Percentiles rank a stretch among this genome's conserved stretches.
Evolutionary conservation across 2,329 filamentous ascomycete species (phyloP).

Genomic region (Aspergillus fructus): DNA sequence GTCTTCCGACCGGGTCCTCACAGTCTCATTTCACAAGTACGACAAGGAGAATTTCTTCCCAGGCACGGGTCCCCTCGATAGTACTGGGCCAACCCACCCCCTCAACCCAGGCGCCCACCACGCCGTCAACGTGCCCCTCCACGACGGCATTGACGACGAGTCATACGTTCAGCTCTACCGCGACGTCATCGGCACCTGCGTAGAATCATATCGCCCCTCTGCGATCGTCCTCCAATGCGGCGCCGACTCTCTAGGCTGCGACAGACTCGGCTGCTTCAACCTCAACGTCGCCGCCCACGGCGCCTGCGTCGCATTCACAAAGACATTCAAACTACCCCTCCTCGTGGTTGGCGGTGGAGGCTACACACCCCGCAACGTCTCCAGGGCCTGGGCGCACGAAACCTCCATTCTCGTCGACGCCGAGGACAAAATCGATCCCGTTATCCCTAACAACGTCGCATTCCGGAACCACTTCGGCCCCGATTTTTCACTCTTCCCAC

Average conservation of each 20-base stretch:
- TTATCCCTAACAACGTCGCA: constrained; percentile 76
- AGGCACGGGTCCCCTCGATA: constrained; percentile 81
- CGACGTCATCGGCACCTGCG: constrained; percentile 72
- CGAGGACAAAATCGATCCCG: constrained; percentile 66
- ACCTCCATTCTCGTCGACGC: constrained; percentile 84
- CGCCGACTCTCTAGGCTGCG: constrained; percentile 89
- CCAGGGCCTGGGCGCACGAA: constrained; percentile 94
- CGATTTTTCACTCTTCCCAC: constrained; percentile 83
- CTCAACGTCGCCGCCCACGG: constrained; percentile 94
- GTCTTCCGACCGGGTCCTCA: constrained; percentile 86
- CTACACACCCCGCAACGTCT: constrained; percentile 95
- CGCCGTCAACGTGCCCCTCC: constrained; percentile 83
- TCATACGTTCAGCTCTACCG: constrained; percentile 87
- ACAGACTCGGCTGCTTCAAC: constrained; percentile 93
- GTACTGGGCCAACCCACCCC: constrained; percentile 79
- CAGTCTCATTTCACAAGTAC: constrained; percentile 95
- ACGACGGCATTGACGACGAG: constrained; percentile 87
- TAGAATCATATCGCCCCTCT: constrained; percentile 80
- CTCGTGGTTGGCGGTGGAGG: constrained; percentile 92
- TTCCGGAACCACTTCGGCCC: constrained; percentile 88
- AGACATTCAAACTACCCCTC: constrained; percentile 74
- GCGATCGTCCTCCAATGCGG: constrained; percentile 95
- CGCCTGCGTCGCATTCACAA: constrained; percentile 85
- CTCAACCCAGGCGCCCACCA: constrained; percentile 87
- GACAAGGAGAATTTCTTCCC: constrained; percentile 84